phyloP scores from a whole-genome alignment of 192 early-diverging fungal genomes.

The Kappamyces sp. region DNA sequence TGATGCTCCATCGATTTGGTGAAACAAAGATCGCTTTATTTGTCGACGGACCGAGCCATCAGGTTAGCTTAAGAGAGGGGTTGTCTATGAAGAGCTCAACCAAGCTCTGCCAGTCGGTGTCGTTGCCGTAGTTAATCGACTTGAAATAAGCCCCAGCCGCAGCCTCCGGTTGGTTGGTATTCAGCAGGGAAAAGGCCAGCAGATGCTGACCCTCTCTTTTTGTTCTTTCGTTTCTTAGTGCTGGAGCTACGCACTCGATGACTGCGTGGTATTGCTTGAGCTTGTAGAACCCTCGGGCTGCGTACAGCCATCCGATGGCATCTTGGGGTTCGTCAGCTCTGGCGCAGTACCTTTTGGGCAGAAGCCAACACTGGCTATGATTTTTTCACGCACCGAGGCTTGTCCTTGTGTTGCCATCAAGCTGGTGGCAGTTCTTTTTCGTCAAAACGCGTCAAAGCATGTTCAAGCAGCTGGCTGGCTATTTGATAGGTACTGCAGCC shows the following conservation, averaged over 20 bases:
- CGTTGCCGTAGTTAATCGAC: constrained; percentile 53
- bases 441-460: no score
- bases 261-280: constrained; percentile 56
- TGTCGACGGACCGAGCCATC: neutral
- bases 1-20: no score
- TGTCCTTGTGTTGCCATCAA: constrained; percentile 5
- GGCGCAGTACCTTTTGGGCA: constrained; percentile 51
- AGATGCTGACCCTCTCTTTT: constrained; percentile 56
- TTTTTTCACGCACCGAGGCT: constrained; percentile 43
- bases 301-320: constrained; percentile 58
- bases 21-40: no score
- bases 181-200: constrained; percentile 50
- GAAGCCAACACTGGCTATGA: constrained; percentile 49
- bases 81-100: constrained; percentile 55
- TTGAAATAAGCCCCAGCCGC: constrained; percentile 59
- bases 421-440: neutral
- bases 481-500: no score
- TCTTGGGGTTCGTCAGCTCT: constrained; percentile 24
- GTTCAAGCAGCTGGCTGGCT: no score
- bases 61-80: constrained; percentile 45
- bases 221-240: constrained; percentile 55
- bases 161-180: constrained; percentile 53
- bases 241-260: constrained; percentile 56
- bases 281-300: constrained; percentile 59
- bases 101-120: constrained; percentile 60